Evolutionary conservation across 2,329 filamentous ascomycete genomes (phyloP).

Genomic region (Clarireedia paspali): DNA sequence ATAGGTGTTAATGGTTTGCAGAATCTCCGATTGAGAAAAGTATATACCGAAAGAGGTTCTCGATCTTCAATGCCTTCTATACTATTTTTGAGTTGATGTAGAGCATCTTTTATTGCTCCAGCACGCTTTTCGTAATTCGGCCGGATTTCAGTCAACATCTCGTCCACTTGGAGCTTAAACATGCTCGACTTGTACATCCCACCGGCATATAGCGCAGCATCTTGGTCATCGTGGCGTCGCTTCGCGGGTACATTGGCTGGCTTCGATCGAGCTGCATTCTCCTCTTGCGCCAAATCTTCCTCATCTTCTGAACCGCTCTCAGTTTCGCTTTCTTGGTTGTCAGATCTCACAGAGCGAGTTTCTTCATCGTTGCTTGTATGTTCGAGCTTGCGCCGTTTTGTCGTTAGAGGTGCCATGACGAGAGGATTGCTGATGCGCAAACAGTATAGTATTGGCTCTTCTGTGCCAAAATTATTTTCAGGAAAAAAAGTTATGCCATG

Average conservation of each 20-base stretch:
- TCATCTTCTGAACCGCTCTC: slow-evolving; percentile 5
- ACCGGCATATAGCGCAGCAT: slow-evolving; percentile 33
- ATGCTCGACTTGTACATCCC: slow-evolving; percentile 54
- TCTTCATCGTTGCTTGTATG: slow-evolving; percentile 11
- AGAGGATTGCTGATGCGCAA: background rate
- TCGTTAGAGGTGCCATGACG: slow-evolving; percentile 19
- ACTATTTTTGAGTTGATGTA: slow-evolving; percentile 46
- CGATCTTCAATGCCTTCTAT: slow-evolving; percentile 49
- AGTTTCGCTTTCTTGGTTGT: slow-evolving; percentile 3
- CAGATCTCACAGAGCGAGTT: background rate
- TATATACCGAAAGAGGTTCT: slow-evolving; percentile 36
- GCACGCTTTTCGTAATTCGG: slow-evolving; percentile 51
- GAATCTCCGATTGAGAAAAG: background rate
- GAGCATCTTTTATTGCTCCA: slow-evolving; percentile 41
- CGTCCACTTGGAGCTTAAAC: slow-evolving; percentile 61
- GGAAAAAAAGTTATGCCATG: slow-evolving; percentile 1
- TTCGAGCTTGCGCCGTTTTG: slow-evolving; percentile 31
- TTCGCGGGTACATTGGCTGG: slow-evolving; percentile 11
- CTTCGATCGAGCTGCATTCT: slow-evolving; percentile 3
- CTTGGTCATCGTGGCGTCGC: slow-evolving; percentile 18
- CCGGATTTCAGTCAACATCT: slow-evolving; percentile 49
- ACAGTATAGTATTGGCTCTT: background rate
- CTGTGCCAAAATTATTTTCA: slow-evolving; percentile 3
- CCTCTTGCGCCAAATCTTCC: slow-evolving; percentile 18
- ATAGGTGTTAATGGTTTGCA: slow-evolving; percentile 5